Percentiles rank a stretch among this genome's conserved stretches.
phyloP scores from a whole-genome alignment of 2,329 filamentous ascomycete species.

The Aspergillus candidus region DNA sequence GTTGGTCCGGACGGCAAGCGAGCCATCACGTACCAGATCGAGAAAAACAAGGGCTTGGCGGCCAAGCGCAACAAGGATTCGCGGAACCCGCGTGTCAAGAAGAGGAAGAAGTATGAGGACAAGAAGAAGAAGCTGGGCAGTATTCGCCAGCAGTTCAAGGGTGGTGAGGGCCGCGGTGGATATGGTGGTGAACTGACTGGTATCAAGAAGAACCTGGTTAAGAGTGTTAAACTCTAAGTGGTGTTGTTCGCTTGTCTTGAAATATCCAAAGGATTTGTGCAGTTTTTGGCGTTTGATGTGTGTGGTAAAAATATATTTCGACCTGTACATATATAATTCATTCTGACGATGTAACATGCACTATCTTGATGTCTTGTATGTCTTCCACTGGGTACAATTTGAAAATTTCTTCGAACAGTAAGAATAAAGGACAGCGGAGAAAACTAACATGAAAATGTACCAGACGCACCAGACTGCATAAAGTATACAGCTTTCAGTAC shows the following conservation, averaged over 20 bases:
- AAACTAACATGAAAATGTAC: no score
- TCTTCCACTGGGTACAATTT: no score
- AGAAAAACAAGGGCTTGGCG: conserved; percentile 95
- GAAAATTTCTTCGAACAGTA: not conserved
- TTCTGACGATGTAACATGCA: not conserved
- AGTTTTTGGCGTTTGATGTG: conserved; percentile 13
- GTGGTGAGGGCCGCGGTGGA: conserved; percentile 73
- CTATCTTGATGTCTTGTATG: no score
- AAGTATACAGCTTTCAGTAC: conserved; percentile 2
- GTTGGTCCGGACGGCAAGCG: conserved; percentile 81
- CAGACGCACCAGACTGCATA: no score
- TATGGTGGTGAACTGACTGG: conserved; percentile 90
- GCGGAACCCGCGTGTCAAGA: conserved; percentile 93
- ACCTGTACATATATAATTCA: conserved; percentile 20
- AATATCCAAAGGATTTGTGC: conserved; percentile 4
- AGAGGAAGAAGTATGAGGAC: conserved; percentile 90
- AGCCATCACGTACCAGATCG: conserved; percentile 86
- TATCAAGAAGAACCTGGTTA: conserved; percentile 89
- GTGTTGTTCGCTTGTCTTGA: conserved; percentile 12
- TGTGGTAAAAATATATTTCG: conserved; percentile 16
- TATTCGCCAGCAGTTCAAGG: conserved; percentile 79
- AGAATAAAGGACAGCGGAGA: no score
- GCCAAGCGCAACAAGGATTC: conserved; percentile 90
- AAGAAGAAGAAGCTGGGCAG: conserved; percentile 96
- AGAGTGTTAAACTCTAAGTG: conserved; percentile 78